These are phyloP conservation scores for Ustilaginoidea virens DNA, from an alignment of 2,329 filamentous ascomycete species.

Conservation along the genomic window DNA sequence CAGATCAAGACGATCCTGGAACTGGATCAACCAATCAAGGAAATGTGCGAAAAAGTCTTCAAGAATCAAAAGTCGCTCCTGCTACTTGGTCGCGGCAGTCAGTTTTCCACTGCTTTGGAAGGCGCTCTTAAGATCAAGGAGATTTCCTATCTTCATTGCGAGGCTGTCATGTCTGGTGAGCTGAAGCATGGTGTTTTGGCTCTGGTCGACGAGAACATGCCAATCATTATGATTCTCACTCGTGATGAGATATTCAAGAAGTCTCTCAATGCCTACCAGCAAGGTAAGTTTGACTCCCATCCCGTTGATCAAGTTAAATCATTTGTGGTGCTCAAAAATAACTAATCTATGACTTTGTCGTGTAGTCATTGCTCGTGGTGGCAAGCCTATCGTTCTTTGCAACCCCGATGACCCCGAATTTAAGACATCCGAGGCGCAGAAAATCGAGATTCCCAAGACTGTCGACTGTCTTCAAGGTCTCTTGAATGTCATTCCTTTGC, in stretches of 20 bases:
- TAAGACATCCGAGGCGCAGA: constrained; percentile 73
- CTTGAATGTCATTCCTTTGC: constrained; percentile 91
- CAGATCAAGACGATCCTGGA: constrained; percentile 89
- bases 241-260: constrained; percentile 94
- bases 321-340: constrained; percentile 8
- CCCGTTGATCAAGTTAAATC: neutral
- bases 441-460: constrained; percentile 93
- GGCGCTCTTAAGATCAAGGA: constrained; percentile 99
- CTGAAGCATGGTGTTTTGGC: constrained; percentile 97
- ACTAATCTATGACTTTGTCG: neutral
- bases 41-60: constrained; percentile 81
- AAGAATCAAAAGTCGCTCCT: constrained; percentile 95
- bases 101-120: constrained; percentile 94
- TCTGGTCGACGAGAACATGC: constrained; percentile 92
- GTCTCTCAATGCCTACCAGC: constrained; percentile 98
- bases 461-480: constrained; percentile 93
- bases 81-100: constrained; percentile 83
- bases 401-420: constrained; percentile 85
- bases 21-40: constrained; percentile 87
- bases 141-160: constrained; percentile 98
- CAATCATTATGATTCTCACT: constrained; percentile 99
- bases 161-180: constrained; percentile 99
- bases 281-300: constrained; percentile 41
- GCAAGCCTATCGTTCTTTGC: constrained; percentile 97
- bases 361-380: constrained; percentile 80